These are phyloP conservation scores for Luffa acutangula DNA, from an alignment of 306 rosid genomes.

Conservation along the genomic window DNA sequence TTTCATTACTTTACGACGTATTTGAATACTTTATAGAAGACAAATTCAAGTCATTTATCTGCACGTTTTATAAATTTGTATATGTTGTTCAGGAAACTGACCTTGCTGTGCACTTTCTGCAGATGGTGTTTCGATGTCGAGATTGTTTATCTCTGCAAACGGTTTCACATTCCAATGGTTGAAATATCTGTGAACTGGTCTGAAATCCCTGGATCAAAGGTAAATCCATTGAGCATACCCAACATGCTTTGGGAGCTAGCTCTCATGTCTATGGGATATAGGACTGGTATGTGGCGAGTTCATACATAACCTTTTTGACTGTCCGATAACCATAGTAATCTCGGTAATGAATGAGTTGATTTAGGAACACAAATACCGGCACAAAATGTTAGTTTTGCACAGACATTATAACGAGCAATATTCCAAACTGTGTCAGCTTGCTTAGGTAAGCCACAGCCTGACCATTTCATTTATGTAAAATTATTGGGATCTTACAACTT, in stretches of 20 bases:
- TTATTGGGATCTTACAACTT: background rate
- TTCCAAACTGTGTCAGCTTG: background rate
- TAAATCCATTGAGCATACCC: slow-evolving; percentile 78
- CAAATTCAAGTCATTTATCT: background rate
- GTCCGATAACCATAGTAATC: background rate
- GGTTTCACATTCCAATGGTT: slow-evolving; percentile 60
- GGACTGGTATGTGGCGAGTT: slow-evolving; percentile 79
- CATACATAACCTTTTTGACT: slow-evolving; percentile 5
- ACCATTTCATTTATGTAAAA: background rate
- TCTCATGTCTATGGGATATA: slow-evolving; percentile 85
- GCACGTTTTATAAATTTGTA: background rate
- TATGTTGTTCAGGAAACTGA: background rate
- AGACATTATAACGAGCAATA: background rate
- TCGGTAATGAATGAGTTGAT: background rate
- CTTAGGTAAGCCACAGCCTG: background rate
- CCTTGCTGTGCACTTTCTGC: slow-evolving; percentile 12
- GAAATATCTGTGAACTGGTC: slow-evolving; percentile 95
- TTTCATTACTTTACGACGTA: background rate
- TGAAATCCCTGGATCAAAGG: slow-evolving; percentile 99
- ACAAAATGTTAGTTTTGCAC: background rate
- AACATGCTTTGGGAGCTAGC: slow-evolving; percentile 98
- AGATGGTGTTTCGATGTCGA: slow-evolving; percentile 99
- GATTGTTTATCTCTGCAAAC: slow-evolving; percentile 59
- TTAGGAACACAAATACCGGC: background rate
- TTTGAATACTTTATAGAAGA: background rate